Evolutionary conservation across 306 rosid species (phyloP), one percentile per base, ranked within the genome.

Genomic region (Corylus avellana): DNA sequence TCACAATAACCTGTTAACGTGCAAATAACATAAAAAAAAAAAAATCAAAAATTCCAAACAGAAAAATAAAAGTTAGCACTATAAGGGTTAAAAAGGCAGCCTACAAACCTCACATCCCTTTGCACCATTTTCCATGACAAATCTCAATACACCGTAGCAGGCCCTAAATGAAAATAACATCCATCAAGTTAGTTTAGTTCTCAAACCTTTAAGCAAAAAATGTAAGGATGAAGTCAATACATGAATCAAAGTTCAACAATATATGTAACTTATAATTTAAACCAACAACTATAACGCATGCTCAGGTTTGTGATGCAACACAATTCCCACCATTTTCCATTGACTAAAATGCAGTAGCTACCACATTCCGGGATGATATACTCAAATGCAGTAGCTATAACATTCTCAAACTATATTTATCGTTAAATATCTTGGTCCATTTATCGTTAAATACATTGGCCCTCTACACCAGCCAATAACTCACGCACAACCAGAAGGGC

Each of bases 91-190:
- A 22, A 22, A 37, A 59, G 51, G 51, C 39, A n/a, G 59, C 59
- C 69, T 2, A 73, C 88, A 35, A 72, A 87, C 91, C 91, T 88
- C 89, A 3, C 91, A 88, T 53, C 91, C 91, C 88, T 88, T 86
- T 22, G 91, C 91, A 7, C 91, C 89, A 13, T 87, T 88, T 81
- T 88, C 91, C 91, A 88, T 88, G 39, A 88, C 86, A 49, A 88
- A 88, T 72, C 91, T 86, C 78, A 88, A 22, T 46, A 88, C 89
- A 81, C 91, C 91, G 16, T 86, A 88, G 85, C 89, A 88, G 20
- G 91, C 91, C 83, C 91, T 88, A 75, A 71, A 82, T n/a, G 47
- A 16, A 16, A 68, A 17, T 18, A 18, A 39, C 14, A 67, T 68
- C 29, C 6, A 42, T 42, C 16, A 68, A 42, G 53, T 68, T 42